Evolutionary conservation across 176 grass and related monocot genomes (phyloP), one percentile per base, ranked within the genome.

Genomic region (Cocos nucifera): DNA sequence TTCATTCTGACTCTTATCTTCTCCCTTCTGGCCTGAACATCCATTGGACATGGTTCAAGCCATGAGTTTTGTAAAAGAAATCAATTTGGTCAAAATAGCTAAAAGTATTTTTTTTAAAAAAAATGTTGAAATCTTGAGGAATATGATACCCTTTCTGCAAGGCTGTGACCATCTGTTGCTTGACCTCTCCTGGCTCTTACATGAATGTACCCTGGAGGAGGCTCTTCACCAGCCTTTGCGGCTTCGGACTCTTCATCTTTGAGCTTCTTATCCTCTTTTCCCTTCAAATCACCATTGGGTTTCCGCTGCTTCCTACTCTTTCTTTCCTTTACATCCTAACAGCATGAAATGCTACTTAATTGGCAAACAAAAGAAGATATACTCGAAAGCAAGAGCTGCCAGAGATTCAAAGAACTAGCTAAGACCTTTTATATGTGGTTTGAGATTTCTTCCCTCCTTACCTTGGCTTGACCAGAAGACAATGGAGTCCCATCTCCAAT

Each of bases 151-250:
- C 77, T 72, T 63, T 80, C 71, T 48, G 65, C 69, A 67, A 79
- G 49, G 29, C 75, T 70, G 54, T 70, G 58, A 26, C 58, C 71
- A 21, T 78, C 75, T 55, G 75, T 78, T 32, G 75, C 77, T 57
- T 79, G 69, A 29, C 77, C 77, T 67, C 77, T 79, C 62, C 77
- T 67, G 26, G 77, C 68, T 54, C 77, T 73, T 4, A 79, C 77
- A 62, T 79, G 77, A 61, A 79, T 69, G 58, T 58, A 80, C 64
- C 61, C 77, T 21, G 56, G 16, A 44, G 25, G 27, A 56, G 24
- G 62, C 50, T 27, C 56, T 17, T 61, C 58, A 56, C 57, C 55
- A 12, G 48, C 23, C 15, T 61, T 61, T 6, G 19, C 14, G 35
- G 10, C 35, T 44, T 44, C 14, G 9, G 35, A 29, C 4, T 39